Evolutionary conservation across 148 eudicot genomes (phyloP).

Genomic region (Chenopodium berlandieri): DNA sequence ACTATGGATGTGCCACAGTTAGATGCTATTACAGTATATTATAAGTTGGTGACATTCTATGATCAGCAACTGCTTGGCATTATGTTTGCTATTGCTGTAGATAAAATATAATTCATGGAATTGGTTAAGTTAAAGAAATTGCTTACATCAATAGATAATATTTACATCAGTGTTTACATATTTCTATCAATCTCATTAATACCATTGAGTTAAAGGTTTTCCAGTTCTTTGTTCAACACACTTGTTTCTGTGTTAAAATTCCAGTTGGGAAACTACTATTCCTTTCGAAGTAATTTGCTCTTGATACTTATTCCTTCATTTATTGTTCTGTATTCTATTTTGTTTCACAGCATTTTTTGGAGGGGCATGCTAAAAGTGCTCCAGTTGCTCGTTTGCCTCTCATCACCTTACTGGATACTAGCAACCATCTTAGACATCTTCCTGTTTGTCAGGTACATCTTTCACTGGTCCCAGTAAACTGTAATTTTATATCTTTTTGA

Average conservation of each 20-base stretch:
- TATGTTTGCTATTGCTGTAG: neutral
- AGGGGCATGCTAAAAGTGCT: slow-evolving; percentile 92
- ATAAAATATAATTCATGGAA: neutral
- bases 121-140: neutral
- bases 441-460: slow-evolving; percentile 92
- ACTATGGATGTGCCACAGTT: neutral
- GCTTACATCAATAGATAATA: neutral
- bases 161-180: neutral
- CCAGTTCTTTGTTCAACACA: neutral
- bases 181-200: neutral
- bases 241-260: neutral
- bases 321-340: neutral
- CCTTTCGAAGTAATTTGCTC: neutral
- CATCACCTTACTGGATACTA: slow-evolving; percentile 73
- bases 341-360: slow-evolving; percentile 86
- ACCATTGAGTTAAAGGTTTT: neutral
- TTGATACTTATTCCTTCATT: neutral
- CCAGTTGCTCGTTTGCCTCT: slow-evolving; percentile 92
- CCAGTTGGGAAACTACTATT: neutral
- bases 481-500: neutral
- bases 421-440: slow-evolving; percentile 60
- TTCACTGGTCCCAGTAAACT: slow-evolving; percentile 7
- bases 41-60: neutral
- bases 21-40: neutral
- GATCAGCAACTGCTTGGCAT: neutral